Evolutionary conservation across 306 rosid species (phyloP).

Genomic region (Lotus japonicus): DNA sequence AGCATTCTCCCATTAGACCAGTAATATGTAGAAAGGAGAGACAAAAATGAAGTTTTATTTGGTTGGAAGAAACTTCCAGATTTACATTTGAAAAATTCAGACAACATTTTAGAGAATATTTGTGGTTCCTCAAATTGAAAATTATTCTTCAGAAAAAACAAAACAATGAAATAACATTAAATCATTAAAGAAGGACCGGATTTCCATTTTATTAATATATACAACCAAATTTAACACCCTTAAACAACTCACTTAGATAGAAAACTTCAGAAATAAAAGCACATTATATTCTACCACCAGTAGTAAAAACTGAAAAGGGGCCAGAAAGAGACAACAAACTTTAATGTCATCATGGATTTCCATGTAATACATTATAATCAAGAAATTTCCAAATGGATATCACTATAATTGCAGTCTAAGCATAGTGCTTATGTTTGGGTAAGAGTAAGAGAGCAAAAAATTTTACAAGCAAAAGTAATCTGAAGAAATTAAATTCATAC

Average conservation of each 20-base stretch:
- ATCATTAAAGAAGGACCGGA: background rate
- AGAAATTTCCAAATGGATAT: constrained; percentile 6
- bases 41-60: background rate
- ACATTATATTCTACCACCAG: background rate
- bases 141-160: background rate
- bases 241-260: background rate
- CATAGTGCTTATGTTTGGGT: background rate
- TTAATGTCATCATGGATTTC: constrained; percentile 4
- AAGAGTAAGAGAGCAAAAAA: background rate
- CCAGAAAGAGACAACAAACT: background rate
- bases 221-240: background rate
- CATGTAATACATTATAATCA: background rate
- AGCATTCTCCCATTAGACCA: constrained; percentile 4
- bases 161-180: background rate
- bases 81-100: constrained; percentile 7
- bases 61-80: background rate
- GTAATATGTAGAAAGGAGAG: background rate
- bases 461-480: background rate
- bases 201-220: background rate
- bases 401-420: constrained; percentile 4
- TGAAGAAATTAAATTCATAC: background rate
- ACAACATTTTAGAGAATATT: background rate
- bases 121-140: constrained; percentile 14
- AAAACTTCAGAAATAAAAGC: background rate
- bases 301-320: background rate